A percentile compares a stretch with the other conserved stretches of the same genome.
Conservation (phyloP, 2,329 filamentous ascomycete genomes). For the Zymoseptoria pseudotritici region DNA sequence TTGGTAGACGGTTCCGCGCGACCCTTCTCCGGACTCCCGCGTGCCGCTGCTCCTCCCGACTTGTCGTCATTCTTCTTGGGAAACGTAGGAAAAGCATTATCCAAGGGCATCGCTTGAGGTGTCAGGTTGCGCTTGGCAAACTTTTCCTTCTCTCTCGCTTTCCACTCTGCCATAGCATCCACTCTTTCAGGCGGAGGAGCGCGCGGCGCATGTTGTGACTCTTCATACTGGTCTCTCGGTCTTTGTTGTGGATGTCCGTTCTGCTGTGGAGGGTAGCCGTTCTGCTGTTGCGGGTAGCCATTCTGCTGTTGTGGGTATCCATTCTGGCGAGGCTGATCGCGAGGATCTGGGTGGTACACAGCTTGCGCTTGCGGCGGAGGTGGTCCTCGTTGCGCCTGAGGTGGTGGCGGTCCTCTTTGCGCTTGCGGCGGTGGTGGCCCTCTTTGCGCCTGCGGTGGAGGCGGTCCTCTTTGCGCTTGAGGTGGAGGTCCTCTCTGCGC, state of each 20-base stretch:
- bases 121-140: slow-evolving; percentile 23
- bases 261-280: slow-evolving; percentile 5
- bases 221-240: slow-evolving; percentile 3
- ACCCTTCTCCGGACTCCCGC: slow-evolving; percentile 17
- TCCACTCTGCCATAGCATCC: slow-evolving; percentile 29
- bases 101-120: slow-evolving; percentile 28
- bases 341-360: slow-evolving; percentile 1
- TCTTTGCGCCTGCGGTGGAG: neutral
- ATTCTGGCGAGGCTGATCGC: slow-evolving; percentile 5
- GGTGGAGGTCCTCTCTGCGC: neutral
- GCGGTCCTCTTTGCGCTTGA: neutral
- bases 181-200: neutral
- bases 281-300: slow-evolving; percentile 3
- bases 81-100: slow-evolving; percentile 45
- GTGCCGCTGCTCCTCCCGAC: slow-evolving; percentile 6
- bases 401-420: neutral
- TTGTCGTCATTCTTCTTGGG: slow-evolving; percentile 26
- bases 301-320: slow-evolving; percentile 4
- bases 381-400: neutral
- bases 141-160: slow-evolving; percentile 25
- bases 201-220: neutral
- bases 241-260: slow-evolving; percentile 6
- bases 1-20: slow-evolving; percentile 7
- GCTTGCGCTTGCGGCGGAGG: neutral
- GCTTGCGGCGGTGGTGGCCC: neutral